phyloP scores from a whole-genome alignment of 768 basidiomycete species.

The Filobasidium wieringae region DNA sequence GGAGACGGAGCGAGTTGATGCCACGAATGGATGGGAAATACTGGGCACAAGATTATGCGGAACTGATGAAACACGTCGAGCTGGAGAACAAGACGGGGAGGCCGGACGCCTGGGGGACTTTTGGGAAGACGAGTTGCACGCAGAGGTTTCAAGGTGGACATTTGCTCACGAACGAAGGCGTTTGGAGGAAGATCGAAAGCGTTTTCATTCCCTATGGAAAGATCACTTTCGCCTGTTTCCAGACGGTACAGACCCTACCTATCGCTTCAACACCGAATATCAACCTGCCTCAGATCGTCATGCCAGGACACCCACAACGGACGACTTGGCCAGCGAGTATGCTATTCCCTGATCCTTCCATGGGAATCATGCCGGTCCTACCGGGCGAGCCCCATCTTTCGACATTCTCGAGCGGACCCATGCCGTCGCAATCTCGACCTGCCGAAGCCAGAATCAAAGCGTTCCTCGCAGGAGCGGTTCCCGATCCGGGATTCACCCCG shows the following conservation, averaged over 20 bases:
- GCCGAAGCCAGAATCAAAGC: neutral
- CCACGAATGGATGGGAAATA: conserved; percentile 30
- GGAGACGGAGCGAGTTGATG: conserved; percentile 1
- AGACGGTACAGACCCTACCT: conserved; percentile 23
- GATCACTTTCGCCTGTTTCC: conserved; percentile 34
- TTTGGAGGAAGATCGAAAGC: conserved; percentile 30
- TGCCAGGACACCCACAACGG: neutral
- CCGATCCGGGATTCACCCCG: neutral
- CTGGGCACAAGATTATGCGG: conserved; percentile 31
- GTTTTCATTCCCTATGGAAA: conserved; percentile 38
- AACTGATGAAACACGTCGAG: conserved; percentile 33
- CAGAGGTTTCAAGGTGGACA: conserved; percentile 34
- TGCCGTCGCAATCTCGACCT: neutral
- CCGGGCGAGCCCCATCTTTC: neutral
- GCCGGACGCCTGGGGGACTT: conserved; percentile 21
- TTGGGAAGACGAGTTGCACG: conserved; percentile 34
- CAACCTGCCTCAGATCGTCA: neutral
- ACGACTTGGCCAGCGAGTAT: no score
- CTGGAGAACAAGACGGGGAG: conserved; percentile 28
- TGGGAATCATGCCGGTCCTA: neutral
- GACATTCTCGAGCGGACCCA: neutral
- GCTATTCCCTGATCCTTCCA: neutral
- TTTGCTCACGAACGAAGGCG: conserved; percentile 31
- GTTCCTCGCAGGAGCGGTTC: neutral
- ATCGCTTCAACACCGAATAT: neutral